phyloP scores from a whole-genome alignment of 371 early-diverging fungal species.

The Mucor lusitanicus region DNA sequence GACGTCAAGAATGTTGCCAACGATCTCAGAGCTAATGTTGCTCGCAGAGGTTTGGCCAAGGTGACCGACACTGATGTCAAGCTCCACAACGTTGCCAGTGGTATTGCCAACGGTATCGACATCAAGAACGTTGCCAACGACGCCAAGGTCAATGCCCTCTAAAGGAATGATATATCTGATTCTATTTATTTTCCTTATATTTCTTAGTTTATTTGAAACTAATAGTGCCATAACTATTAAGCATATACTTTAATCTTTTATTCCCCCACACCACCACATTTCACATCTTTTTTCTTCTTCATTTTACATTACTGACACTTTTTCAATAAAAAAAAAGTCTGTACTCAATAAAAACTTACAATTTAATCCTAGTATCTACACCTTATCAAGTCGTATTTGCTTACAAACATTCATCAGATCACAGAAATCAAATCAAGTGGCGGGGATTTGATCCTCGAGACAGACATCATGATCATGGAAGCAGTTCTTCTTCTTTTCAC shows the following conservation, averaged over 20 bases:
- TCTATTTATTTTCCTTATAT: background rate
- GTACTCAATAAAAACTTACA: constrained; percentile 9
- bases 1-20: background rate
- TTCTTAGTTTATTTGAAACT: constrained; percentile 1
- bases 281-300: background rate
- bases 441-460: too few relatives aligned
- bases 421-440: too few relatives aligned
- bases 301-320: background rate
- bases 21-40: too few relatives aligned
- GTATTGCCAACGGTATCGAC: constrained; percentile 2
- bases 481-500: too few relatives aligned
- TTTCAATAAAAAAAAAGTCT: constrained; percentile 13
- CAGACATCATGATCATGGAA: too few relatives aligned
- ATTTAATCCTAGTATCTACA: background rate
- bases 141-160: background rate
- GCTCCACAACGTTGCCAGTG: background rate
- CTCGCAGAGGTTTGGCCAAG: too few relatives aligned
- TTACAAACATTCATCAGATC: too few relatives aligned
- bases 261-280: background rate
- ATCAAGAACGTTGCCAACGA: background rate
- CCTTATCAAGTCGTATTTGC: too few relatives aligned
- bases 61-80: background rate
- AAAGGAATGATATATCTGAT: background rate
- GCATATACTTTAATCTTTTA: constrained; percentile 2
- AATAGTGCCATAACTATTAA: constrained; percentile 5